A percentile compares a stretch with the other conserved stretches of the same genome.
Conservation (phyloP, 2,329 filamentous ascomycete genomes). For the Aureobasidium sp. region DNA sequence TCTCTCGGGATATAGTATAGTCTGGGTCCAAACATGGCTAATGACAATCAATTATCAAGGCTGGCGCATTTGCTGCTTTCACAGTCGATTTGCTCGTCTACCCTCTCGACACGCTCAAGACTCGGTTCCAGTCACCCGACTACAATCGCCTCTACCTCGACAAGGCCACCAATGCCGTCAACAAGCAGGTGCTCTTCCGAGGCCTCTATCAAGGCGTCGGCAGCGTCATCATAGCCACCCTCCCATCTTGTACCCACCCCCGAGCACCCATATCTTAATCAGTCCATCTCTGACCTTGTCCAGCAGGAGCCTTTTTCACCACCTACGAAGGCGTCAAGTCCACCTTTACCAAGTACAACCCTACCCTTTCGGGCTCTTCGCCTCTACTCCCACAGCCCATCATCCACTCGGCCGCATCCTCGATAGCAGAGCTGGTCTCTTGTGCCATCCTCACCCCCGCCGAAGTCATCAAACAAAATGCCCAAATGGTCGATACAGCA, state of each 20-base stretch:
- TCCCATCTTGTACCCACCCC: constrained; percentile 64
- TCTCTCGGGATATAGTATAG: constrained; percentile 14
- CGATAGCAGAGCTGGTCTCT: constrained; percentile 71
- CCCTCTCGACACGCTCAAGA: constrained; percentile 85
- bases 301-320: constrained; percentile 81
- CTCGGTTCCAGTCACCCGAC: constrained; percentile 70
- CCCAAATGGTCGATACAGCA: constrained; percentile 62
- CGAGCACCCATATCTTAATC: not conserved
- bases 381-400: constrained; percentile 56
- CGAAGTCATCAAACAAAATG: constrained; percentile 90
- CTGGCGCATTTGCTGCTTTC: constrained; percentile 78
- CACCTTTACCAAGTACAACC: constrained; percentile 47
- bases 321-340: constrained; percentile 76
- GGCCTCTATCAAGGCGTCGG: constrained; percentile 85
- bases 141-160: constrained; percentile 62
- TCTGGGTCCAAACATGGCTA: not conserved
- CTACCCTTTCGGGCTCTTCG: constrained; percentile 33
- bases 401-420: constrained; percentile 67
- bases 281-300: constrained; percentile 20
- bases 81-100: constrained; percentile 80
- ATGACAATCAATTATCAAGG: constrained; percentile 43
- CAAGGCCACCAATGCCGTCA: constrained; percentile 48
- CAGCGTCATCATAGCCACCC: constrained; percentile 74
- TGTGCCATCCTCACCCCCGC: constrained; percentile 82
- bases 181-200: constrained; percentile 52